Evolutionary conservation across 78 protist genomes (phyloP).

Genomic region (Diacronema lutheri): DNA sequence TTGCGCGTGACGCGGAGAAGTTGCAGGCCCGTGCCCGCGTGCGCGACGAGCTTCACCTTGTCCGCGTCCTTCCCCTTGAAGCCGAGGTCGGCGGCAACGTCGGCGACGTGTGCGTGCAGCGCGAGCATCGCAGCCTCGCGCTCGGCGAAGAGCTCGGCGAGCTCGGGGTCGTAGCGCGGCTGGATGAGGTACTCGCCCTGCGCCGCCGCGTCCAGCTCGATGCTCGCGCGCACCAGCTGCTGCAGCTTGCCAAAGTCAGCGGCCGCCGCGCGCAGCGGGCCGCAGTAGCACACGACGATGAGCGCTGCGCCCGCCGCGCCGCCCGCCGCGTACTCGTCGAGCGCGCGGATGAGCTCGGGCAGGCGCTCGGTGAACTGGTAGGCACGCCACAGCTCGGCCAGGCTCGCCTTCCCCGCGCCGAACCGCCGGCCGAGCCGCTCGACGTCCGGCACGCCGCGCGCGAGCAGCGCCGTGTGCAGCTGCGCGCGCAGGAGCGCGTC

Average conservation of each 20-base stretch:
- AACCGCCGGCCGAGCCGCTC: conserved; percentile 33
- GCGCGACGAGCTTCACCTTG: conserved; percentile 52
- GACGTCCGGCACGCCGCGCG: conserved; percentile 36
- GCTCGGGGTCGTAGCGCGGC: conserved; percentile 60
- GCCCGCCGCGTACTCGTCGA: not conserved
- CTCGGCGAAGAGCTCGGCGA: conserved; percentile 1
- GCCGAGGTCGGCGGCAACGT: not conserved
- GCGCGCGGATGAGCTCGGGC: not conserved
- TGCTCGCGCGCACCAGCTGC: conserved; percentile 69
- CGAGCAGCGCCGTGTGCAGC: conserved; percentile 8
- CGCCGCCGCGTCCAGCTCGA: conserved; percentile 67
- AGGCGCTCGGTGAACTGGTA: not conserved
- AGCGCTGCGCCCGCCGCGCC: not conserved
- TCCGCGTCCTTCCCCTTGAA: not conserved
- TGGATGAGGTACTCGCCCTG: conserved; percentile 75
- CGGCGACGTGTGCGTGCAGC: not conserved
- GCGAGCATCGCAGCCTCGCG: conserved; percentile 26
- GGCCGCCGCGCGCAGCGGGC: not conserved
- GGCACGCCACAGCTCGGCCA: not conserved
- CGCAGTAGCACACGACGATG: not conserved
- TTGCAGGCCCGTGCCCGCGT: conserved; percentile 21
- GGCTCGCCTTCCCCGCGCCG: not conserved
- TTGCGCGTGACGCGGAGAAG: conserved; percentile 41
- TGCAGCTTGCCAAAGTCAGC: conserved; percentile 11
- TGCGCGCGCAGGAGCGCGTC: conserved; percentile 29